A percentile compares a stretch with the other conserved stretches of the same genome.
phyloP scores from a whole-genome alignment of 1,139 yeast genomes.

The Zhuliangozyma blackwelliae region DNA sequence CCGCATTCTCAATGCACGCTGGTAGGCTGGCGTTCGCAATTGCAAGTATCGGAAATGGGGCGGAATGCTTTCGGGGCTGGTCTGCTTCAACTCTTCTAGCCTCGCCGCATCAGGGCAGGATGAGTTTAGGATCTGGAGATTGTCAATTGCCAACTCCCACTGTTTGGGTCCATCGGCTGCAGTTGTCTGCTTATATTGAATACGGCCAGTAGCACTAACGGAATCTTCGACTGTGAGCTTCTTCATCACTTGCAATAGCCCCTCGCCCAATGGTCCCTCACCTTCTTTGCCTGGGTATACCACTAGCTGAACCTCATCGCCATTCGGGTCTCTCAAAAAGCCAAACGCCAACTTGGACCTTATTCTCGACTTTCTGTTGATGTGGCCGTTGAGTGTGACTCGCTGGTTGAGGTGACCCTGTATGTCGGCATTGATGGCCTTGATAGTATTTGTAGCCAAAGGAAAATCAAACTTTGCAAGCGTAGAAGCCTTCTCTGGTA shows the following conservation, averaged over 20 bases:
- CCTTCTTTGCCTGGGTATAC: no score
- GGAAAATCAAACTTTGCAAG: conserved; percentile 38
- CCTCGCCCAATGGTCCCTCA: conserved; percentile 37
- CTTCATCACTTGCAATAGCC: conserved; percentile 41
- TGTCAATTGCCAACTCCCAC: conserved; percentile 56
- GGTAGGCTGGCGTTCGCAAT: conserved; percentile 60
- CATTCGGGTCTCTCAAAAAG: conserved; percentile 66
- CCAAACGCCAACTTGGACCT: conserved; percentile 57
- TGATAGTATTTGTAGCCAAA: conserved; percentile 29
- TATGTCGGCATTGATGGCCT: conserved; percentile 6
- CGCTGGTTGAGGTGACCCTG: conserved; percentile 13
- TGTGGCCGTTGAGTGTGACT: conserved; percentile 72
- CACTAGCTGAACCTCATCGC: conserved; percentile 64
- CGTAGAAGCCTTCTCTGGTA: conserved; percentile 22
- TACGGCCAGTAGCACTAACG: conserved; percentile 60
- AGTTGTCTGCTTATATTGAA: conserved; percentile 31
- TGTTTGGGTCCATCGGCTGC: conserved; percentile 13
- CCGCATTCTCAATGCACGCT: conserved; percentile 55
- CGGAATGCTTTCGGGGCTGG: conserved; percentile 55
- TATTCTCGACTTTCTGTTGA: conserved; percentile 62
- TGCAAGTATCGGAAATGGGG: conserved; percentile 79
- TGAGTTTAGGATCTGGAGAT: conserved; percentile 57
- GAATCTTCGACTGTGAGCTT: conserved; percentile 66
- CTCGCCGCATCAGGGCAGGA: conserved; percentile 70
- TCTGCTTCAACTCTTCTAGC: conserved; percentile 53